These are phyloP conservation scores for Zizania palustris DNA, from an alignment of 202 grass and related monocot species.

Conservation along the genomic window DNA sequence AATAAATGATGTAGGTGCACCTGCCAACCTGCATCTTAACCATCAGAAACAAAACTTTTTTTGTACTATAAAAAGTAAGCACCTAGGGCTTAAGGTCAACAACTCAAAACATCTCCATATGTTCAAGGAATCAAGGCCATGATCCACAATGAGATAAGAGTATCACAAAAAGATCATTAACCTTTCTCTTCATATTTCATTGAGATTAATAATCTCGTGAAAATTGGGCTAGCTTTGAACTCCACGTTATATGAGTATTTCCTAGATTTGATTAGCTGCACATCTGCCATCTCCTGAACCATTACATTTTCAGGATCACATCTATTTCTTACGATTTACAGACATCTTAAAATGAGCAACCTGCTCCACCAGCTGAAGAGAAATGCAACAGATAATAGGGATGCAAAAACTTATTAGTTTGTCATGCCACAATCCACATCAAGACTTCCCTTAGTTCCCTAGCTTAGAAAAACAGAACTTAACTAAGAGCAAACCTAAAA, in stretches of 20 bases:
- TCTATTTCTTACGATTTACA: neutral
- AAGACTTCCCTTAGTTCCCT: neutral
- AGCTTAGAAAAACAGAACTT: neutral
- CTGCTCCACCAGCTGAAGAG: neutral
- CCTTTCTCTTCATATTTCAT: neutral
- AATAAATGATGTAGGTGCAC: neutral
- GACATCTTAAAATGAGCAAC: neutral
- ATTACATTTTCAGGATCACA: neutral
- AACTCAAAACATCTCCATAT: no score
- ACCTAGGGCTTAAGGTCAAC: neutral
- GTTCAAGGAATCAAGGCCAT: neutral
- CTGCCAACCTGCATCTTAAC: conserved; percentile 20
- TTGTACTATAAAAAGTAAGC: neutral
- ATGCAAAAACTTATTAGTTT: neutral
- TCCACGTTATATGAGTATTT: neutral
- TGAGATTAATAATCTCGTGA: conserved; percentile 19
- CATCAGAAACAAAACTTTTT: conserved; percentile 11
- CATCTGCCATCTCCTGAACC: neutral
- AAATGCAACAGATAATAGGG: neutral
- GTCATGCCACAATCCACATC: neutral
- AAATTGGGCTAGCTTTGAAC: neutral
- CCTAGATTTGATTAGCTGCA: neutral
- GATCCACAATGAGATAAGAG: neutral
- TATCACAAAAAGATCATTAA: neutral
- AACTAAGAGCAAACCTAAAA: neutral